Base-by-base conservation (phyloP, 1,139 yeast genomes). In the Taphrina wiesneri region DNA sequence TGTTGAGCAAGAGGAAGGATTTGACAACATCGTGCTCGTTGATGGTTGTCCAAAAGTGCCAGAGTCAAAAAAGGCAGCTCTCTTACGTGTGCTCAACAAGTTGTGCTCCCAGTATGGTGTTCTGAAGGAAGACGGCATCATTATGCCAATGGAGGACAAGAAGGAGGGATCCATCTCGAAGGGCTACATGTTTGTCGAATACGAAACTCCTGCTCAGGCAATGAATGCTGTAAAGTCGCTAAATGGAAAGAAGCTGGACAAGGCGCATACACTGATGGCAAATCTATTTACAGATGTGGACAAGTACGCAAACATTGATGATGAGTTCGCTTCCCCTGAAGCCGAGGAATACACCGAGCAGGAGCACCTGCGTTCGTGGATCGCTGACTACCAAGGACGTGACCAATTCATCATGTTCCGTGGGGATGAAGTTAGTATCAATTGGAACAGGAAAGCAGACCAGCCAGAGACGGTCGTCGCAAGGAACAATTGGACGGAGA, bases 31-130 rank as follows among this genome's bases (percentile, higher is more conserved):
- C 75, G 85, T 93, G 68, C 90, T 93, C 32, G 88, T 91, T 63
- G 98, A 91, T 76, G 99, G 99, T 57, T 93, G 96, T 5, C 99
- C 99, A 71, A 81, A 90, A 70, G 96, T 96, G 26, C 97, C 97
- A 66, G 96, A 88, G 75, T 77, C 90, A 66, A 95, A 95, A 78
- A 90, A 86, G 53, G 89, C 91, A 57, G 86, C 89, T 66, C 84
- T 95, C 75, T 83, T 86, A 73, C 92, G 90, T 76, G 98, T 95
- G 64, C 83, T 95, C 74, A 85, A 83, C 73, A 93, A 92, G 79
- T 82, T 90, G 68, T 87, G 93, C 75, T 79, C 85, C 68, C 82
- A 85, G 69, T 93, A 88, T 51, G 91, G 91, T 66, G 84, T 85
- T 65, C 83, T 86, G 68, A 85, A 82, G 69, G 89, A 86, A 52